Evolutionary conservation across 768 basidiomycete species (phyloP).

Genomic region (Inosperma sp.): DNA sequence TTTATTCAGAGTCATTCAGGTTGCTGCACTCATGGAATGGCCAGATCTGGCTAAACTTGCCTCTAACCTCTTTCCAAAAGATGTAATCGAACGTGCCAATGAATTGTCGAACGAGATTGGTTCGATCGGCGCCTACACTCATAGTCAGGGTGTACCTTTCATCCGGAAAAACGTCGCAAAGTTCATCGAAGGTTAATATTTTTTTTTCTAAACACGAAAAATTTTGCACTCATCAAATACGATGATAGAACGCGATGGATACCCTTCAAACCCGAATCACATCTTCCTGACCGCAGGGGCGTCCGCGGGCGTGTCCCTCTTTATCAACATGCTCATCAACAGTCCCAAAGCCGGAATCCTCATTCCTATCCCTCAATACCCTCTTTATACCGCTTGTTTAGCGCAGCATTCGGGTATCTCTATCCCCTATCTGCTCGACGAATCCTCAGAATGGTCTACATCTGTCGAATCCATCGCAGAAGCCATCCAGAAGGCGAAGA

Average conservation of each 20-base stretch:
- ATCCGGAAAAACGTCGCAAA: constrained; percentile 85
- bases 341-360: constrained; percentile 68
- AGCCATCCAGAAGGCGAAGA: constrained; percentile 60
- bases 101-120: constrained; percentile 83
- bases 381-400: constrained; percentile 92
- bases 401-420: constrained; percentile 78
- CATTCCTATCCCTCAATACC: constrained; percentile 98
- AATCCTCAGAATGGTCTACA: constrained; percentile 78
- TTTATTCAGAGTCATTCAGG: constrained; percentile 36
- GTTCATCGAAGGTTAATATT: constrained; percentile 73
- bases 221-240: neutral
- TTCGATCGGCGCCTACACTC: constrained; percentile 91
- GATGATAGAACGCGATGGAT: constrained; percentile 78
- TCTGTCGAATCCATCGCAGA: constrained; percentile 60
- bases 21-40: constrained; percentile 90
- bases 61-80: constrained; percentile 73
- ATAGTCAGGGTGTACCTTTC: constrained; percentile 86
- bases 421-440: constrained; percentile 87
- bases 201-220: neutral
- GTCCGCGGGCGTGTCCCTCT: constrained; percentile 86
- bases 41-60: constrained; percentile 78
- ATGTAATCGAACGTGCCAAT: constrained; percentile 79
- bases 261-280: constrained; percentile 71
- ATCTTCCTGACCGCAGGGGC: constrained; percentile 97
- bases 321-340: constrained; percentile 76